phyloP scores from a whole-genome alignment of 306 rosid genomes.

The Castanea mollissima region DNA sequence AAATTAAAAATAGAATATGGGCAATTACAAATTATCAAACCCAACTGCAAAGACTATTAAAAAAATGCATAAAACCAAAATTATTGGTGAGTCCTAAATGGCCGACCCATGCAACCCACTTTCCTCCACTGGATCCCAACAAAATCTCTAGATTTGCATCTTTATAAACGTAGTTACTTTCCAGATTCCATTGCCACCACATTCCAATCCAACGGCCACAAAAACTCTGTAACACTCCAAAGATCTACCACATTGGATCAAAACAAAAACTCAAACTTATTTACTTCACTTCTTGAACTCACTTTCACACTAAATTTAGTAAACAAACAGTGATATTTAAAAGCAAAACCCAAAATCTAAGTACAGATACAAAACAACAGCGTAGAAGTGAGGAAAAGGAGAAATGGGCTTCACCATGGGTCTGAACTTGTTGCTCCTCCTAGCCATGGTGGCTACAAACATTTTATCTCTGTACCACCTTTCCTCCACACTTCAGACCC shows the following conservation, averaged over 20 bases:
- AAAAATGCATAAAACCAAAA: too few species aligned
- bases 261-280: not conserved
- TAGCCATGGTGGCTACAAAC: constrained; percentile 98
- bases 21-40: too few species aligned
- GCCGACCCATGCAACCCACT: constrained; percentile 5
- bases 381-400: too few species aligned
- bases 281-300: not conserved
- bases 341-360: not conserved
- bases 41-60: too few species aligned
- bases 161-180: not conserved
- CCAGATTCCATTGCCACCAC: constrained; percentile 6
- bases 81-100: not conserved
- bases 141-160: constrained; percentile 14
- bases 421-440: constrained; percentile 63
- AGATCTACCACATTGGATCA: not conserved
- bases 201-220: constrained; percentile 11
- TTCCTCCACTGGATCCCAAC: not conserved
- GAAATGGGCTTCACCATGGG: constrained; percentile 84
- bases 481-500: constrained; percentile 62
- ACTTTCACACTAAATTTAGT: constrained; percentile 1
- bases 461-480: constrained; percentile 91
- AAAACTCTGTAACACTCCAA: not conserved
- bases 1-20: too few species aligned
- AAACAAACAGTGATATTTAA: constrained; percentile 1
- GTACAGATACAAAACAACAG: not conserved